Evolutionary conservation across 2,329 filamentous ascomycete genomes (phyloP).

Genomic region (Sclerotinia trifoliorum): DNA sequence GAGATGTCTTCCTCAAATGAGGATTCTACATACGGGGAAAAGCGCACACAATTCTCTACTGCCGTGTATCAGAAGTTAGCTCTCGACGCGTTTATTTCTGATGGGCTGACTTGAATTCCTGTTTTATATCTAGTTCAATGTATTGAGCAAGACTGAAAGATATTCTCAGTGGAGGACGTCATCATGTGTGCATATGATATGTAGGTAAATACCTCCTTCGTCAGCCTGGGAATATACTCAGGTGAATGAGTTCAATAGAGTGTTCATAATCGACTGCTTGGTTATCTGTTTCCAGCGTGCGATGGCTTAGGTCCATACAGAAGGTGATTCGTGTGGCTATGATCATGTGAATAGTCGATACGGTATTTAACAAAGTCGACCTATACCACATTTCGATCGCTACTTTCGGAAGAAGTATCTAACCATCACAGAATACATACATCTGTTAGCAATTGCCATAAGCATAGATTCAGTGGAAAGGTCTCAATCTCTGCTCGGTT

Average conservation of each 20-base stretch:
- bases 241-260: background rate
- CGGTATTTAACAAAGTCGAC: background rate
- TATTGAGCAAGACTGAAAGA: too few relatives aligned
- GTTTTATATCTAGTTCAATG: too few relatives aligned
- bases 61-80: too few relatives aligned
- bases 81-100: too few relatives aligned
- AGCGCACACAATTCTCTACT: too few relatives aligned
- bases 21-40: too few relatives aligned
- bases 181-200: too few relatives aligned
- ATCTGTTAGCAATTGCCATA: background rate
- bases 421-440: background rate
- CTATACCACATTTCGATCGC: background rate
- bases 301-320: background rate
- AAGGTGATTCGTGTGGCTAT: background rate
- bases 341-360: background rate
- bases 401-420: too few relatives aligned
- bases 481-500: too few relatives aligned
- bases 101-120: too few relatives aligned
- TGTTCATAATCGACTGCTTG: background rate
- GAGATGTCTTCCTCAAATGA: too few relatives aligned
- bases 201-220: background rate
- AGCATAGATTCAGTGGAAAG: background rate
- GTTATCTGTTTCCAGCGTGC: background rate
- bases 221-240: background rate
- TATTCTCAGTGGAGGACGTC: too few relatives aligned